Percentiles rank a stretch among this genome's conserved stretches.
phyloP scores from a whole-genome alignment of 768 basidiomycete species.

The Lyophyllum semitale region DNA sequence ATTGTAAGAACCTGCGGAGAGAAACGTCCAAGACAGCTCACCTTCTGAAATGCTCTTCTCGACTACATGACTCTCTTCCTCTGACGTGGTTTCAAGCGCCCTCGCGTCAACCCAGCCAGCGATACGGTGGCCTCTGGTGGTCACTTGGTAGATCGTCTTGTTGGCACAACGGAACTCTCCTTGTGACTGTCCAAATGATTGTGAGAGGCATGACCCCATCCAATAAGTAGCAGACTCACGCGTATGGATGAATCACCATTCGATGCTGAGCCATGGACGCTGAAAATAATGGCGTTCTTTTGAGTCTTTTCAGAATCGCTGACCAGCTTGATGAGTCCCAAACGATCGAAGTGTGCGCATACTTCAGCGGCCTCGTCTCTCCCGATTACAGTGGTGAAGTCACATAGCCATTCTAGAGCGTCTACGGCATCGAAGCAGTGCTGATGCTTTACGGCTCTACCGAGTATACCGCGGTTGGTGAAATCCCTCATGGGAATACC shows the following conservation, averaged over 20 bases:
- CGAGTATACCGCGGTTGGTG: conserved; percentile 1
- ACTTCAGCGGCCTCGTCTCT: conserved; percentile 80
- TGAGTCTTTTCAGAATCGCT: conserved; percentile 60
- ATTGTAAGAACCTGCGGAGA: neutral
- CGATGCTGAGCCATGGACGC: conserved; percentile 33
- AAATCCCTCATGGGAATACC: conserved; percentile 5
- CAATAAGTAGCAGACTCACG: neutral
- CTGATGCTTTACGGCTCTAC: conserved; percentile 4
- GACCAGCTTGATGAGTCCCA: conserved; percentile 66
- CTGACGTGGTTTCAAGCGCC: neutral
- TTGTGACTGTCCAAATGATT: neutral
- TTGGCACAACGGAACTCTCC: conserved; percentile 16
- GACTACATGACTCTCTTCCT: neutral
- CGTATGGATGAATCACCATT: neutral
- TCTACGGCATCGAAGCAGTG: conserved; percentile 66
- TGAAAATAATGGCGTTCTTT: conserved; percentile 67
- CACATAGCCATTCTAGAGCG: conserved; percentile 78
- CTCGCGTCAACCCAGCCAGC: conserved; percentile 9
- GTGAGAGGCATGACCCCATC: neutral
- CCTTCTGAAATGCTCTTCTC: conserved; percentile 1
- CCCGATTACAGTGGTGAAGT: conserved; percentile 76
- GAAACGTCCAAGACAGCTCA: neutral
- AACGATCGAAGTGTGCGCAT: conserved; percentile 77
- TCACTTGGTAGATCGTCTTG: conserved; percentile 16
- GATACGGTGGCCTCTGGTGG: conserved; percentile 9